These are phyloP conservation scores for Amoeboaphelidium occidentale DNA, from an alignment of 371 early-diverging fungal genomes.

Conservation along the genomic window DNA sequence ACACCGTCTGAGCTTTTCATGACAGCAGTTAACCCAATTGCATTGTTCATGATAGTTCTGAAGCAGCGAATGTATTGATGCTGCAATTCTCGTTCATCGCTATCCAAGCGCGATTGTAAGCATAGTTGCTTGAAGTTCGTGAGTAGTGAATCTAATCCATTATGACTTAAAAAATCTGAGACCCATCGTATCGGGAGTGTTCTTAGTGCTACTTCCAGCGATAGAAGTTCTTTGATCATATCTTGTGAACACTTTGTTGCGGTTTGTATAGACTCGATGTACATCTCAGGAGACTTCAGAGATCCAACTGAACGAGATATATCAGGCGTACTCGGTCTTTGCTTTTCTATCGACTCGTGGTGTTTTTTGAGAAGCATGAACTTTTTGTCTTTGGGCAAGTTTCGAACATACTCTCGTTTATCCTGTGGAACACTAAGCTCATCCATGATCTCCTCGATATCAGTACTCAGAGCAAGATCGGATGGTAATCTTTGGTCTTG, in stretches of 20 bases:
- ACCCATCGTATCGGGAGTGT: not conserved
- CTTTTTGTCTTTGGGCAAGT: not conserved
- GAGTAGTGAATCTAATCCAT: not conserved
- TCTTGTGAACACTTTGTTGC: not conserved
- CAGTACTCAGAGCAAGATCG: not conserved
- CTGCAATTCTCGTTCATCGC: not conserved
- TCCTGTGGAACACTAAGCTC: not conserved
- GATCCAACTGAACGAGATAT: not conserved
- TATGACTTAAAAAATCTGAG: not conserved
- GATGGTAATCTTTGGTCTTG: too few relatives aligned
- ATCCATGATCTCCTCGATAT: not conserved
- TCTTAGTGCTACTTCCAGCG: not conserved
- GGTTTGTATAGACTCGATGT: not conserved
- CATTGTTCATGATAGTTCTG: not conserved
- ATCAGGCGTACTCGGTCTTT: not conserved
- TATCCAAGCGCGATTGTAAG: not conserved
- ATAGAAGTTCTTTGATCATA: not conserved
- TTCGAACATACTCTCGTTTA: not conserved
- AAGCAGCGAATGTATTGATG: not conserved
- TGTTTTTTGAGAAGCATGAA: not conserved
- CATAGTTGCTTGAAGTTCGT: not conserved
- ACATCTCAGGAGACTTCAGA: not conserved
- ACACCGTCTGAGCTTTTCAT: not conserved
- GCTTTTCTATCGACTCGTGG: not conserved
- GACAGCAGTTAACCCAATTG: not conserved